phyloP scores from a whole-genome alignment of 768 basidiomycete genomes.

The Leucosporidium scottii region DNA sequence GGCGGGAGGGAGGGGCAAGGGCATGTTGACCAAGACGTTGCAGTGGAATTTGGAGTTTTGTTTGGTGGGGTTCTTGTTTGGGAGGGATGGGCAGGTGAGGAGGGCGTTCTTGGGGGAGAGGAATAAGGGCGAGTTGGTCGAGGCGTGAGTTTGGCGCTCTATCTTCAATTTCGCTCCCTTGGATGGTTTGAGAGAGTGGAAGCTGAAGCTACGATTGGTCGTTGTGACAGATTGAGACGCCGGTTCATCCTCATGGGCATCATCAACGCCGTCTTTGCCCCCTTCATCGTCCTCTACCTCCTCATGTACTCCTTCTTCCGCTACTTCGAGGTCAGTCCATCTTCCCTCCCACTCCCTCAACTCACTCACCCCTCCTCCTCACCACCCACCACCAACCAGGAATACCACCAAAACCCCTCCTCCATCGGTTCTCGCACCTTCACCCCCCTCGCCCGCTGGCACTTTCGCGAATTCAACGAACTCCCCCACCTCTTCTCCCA shows the following conservation, averaged over 20 bases:
- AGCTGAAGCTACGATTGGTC: too few relatives aligned
- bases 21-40: conserved; percentile 76
- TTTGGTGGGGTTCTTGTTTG: conserved; percentile 90
- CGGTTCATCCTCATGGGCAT: conserved; percentile 96
- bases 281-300: conserved; percentile 93
- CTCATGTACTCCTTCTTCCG: conserved; percentile 99
- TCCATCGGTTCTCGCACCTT: conserved; percentile 86
- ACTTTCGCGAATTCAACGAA: conserved; percentile 98
- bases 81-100: conserved; percentile 76
- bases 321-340: conserved; percentile 79
- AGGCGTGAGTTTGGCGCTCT: conserved; percentile 80
- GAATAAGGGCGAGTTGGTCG: conserved; percentile 66
- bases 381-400: conserved; percentile 50
- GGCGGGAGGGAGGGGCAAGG: conserved; percentile 47
- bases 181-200: too few relatives aligned
- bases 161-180: background rate
- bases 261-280: conserved; percentile 87
- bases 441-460: conserved; percentile 93
- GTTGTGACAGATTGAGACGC: conserved; percentile 63
- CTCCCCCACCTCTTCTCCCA: conserved; percentile 84
- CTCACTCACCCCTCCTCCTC: background rate
- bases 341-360: background rate
- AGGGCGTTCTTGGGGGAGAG: conserved; percentile 84
- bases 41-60: conserved; percentile 98
- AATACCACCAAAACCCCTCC: conserved; percentile 98